Percentiles rank a stretch among this genome's conserved stretches.
Conservation (phyloP, 345 rosid genomes). For the Salix exigua region DNA sequence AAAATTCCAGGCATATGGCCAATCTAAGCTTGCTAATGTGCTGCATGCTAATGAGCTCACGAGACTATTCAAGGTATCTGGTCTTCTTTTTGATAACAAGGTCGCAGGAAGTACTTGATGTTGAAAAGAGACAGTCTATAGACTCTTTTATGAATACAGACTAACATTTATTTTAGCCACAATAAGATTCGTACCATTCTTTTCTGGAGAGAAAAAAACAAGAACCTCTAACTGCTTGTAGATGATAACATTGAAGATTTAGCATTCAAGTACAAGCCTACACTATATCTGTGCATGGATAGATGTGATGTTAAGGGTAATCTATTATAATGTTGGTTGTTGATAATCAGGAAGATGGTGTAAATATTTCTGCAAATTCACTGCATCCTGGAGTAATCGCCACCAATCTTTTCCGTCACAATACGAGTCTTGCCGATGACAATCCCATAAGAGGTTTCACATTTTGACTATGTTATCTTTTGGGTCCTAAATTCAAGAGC, state of each 20-base stretch:
- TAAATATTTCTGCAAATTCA: slow-evolving; percentile 54
- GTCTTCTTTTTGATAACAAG: background rate
- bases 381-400: slow-evolving; percentile 67
- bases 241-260: background rate
- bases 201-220: background rate
- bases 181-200: background rate
- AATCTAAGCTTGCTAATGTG: background rate
- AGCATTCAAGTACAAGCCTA: background rate
- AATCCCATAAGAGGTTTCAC: background rate
- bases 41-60: slow-evolving; percentile 7
- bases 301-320: background rate
- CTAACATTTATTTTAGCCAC: background rate
- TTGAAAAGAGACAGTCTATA: background rate
- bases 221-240: background rate
- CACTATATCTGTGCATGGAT: background rate
- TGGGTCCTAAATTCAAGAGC: background rate
- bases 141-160: background rate
- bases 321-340: background rate
- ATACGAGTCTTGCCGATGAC: slow-evolving; percentile 33
- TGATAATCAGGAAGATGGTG: slow-evolving; percentile 51
- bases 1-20: slow-evolving; percentile 45
- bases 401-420: slow-evolving; percentile 50
- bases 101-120: background rate
- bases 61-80: background rate
- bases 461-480: background rate